Base-by-base conservation (phyloP, 1,284 basidiomycete species). In the Termitomyces sp. region DNA sequence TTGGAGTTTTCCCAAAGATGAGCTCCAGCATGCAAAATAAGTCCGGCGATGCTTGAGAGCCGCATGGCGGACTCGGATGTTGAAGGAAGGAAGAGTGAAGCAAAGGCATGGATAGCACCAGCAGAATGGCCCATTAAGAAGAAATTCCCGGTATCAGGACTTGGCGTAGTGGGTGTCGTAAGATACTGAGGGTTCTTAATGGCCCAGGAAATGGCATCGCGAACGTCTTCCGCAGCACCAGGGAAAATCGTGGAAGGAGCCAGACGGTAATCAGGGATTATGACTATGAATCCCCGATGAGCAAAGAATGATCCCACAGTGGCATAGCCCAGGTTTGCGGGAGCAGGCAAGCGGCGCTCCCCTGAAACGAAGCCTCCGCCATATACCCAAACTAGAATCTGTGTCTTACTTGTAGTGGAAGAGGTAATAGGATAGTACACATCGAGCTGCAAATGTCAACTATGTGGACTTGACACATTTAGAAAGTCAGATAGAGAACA, bases 191-290 rank as follows among this genome's bases (percentile, higher is more conserved):
- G 61, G 55, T 83, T 73, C 10, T 70, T 58, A 15, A 75, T 64
- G 24, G 75, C 68, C 80, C 81, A 86, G n/a, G 69, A 58, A 5
- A 85, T 63, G 9, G 84, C 83, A 58, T 84, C 80, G 10, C 76
- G 75, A 2, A 85, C 64, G 60, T 87, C 84, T 58, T 80, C 72
- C 0, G 74, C 74, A 0, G 76, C 70, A 0, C 67, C 70, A 0
- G 85, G 85, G 62, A 77, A 85, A 17, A 64, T 70, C 52, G 73
- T 75, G 28, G 74, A 64, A 2, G 84, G 84, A 1, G 77, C 76
- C 36, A 87, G 75, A 2, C 82, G 78, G 60, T 87, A 86, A 66
- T 86, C 83, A 0, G 84, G 74, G 55, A 87, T 80, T 56, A 86
- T 68, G 13, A 78, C 78, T 55, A 85, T 59, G 66, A 83, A 78